Evolutionary conservation across 2,329 filamentous ascomycete species (phyloP).

Genomic region (Colletotrichum graminicola): DNA sequence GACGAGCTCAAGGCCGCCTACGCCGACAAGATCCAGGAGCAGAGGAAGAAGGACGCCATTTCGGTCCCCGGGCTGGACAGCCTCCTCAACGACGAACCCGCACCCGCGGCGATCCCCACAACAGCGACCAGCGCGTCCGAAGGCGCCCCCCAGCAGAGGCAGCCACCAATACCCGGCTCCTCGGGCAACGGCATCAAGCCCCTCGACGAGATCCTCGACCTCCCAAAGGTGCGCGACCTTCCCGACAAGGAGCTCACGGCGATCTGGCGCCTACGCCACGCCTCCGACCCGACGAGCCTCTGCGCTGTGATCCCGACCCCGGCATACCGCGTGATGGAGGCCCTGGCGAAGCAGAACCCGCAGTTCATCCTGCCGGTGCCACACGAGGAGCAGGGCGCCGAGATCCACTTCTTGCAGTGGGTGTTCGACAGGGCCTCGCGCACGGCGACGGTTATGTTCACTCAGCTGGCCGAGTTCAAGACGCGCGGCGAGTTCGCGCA

Average conservation of each 20-base stretch:
- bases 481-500: slow-evolving; percentile 87
- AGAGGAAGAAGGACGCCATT: slow-evolving; percentile 76
- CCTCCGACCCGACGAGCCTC: slow-evolving; percentile 78
- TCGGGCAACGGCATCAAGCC: slow-evolving; percentile 54
- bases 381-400: slow-evolving; percentile 76
- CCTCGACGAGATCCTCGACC: slow-evolving; percentile 73
- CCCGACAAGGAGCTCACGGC: slow-evolving; percentile 85
- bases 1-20: slow-evolving; percentile 85
- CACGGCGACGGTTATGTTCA: slow-evolving; percentile 87
- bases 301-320: slow-evolving; percentile 82
- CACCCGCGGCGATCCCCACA: slow-evolving; percentile 47
- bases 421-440: slow-evolving; percentile 78
- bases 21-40: slow-evolving; percentile 81
- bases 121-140: slow-evolving; percentile 19
- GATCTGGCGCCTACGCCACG: slow-evolving; percentile 91
- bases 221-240: slow-evolving; percentile 80
- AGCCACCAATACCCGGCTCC: slow-evolving; percentile 45
- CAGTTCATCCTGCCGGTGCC: slow-evolving; percentile 93
- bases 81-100: slow-evolving; percentile 44
- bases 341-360: slow-evolving; percentile 79
- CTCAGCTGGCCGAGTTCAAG: slow-evolving; percentile 93
- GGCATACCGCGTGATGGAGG: slow-evolving; percentile 80
- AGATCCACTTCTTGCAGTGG: slow-evolving; percentile 98
- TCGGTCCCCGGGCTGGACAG: slow-evolving; percentile 53
- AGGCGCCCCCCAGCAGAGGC: neutral